These are phyloP conservation scores for Persicaria maculosa DNA, from an alignment of 148 eudicot species.

Conservation along the genomic window DNA sequence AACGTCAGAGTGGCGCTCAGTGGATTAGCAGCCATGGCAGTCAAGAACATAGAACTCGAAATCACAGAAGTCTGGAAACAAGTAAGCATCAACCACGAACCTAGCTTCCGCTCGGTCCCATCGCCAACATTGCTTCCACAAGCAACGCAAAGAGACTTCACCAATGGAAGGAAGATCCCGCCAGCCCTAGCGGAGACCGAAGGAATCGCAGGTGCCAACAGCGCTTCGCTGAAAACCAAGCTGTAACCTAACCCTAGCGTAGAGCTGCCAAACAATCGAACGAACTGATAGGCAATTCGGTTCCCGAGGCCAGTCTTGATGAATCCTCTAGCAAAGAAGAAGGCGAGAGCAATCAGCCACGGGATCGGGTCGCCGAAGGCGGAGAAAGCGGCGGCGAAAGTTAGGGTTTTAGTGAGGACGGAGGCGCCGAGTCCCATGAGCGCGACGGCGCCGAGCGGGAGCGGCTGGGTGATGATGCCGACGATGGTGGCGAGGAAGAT, in stretches of 20 bases:
- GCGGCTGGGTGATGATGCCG: slow-evolving; percentile 81
- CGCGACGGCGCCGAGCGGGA: slow-evolving; percentile 92
- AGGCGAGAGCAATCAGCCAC: slow-evolving; percentile 85
- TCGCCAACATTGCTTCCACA: slow-evolving; percentile 89
- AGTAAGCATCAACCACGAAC: slow-evolving; percentile 86
- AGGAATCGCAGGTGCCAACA: slow-evolving; percentile 89
- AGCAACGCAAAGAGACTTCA: slow-evolving; percentile 70
- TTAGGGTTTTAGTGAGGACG: slow-evolving; percentile 70
- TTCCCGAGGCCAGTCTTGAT: slow-evolving; percentile 87
- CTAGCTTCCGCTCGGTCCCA: slow-evolving; percentile 74
- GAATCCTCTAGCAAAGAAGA: slow-evolving; percentile 93
- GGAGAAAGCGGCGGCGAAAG: slow-evolving; percentile 88
- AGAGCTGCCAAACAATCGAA: slow-evolving; percentile 56
- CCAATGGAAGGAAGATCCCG: slow-evolving; percentile 76
- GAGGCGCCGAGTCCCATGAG: slow-evolving; percentile 73
- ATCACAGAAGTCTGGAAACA: slow-evolving; percentile 90
- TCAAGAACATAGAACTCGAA: slow-evolving; percentile 82
- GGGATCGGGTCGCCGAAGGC: slow-evolving; percentile 93
- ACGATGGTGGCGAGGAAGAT: slow-evolving; percentile 83
- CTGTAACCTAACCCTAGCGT: slow-evolving; percentile 76
- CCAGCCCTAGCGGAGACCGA: slow-evolving; percentile 92
- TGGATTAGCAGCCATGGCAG: slow-evolving; percentile 95
- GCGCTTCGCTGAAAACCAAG: slow-evolving; percentile 78
- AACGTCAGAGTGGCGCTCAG: slow-evolving; percentile 68
- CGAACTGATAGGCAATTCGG: slow-evolving; percentile 77